Evolutionary conservation across 257 asterid genomes (phyloP).

Genomic region (Ophiorrhiza pumila): DNA sequence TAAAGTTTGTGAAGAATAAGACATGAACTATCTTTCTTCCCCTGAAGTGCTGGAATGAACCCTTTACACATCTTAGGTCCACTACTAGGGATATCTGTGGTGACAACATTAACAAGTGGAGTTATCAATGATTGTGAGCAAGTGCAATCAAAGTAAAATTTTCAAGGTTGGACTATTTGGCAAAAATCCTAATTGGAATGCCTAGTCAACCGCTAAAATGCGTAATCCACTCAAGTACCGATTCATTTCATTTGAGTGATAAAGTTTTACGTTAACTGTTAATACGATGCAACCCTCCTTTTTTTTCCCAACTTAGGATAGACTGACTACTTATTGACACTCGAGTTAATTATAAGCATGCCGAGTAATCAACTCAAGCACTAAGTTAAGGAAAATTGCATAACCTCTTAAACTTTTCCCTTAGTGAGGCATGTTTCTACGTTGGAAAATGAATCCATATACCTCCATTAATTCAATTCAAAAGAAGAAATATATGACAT

Average conservation of each 20-base stretch:
- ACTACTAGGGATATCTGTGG: background rate
- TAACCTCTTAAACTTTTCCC: background rate
- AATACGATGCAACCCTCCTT: too few species aligned
- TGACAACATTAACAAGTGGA: background rate
- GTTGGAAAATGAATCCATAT: background rate
- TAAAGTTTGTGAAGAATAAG: background rate
- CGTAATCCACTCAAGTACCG: background rate
- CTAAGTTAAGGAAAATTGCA: background rate
- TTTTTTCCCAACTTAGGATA: too few species aligned
- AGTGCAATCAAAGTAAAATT: background rate
- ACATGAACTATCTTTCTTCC: slow-evolving; percentile 6
- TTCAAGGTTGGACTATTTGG: background rate
- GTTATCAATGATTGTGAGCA: background rate
- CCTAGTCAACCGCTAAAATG: background rate
- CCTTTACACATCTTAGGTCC: slow-evolving; percentile 7
- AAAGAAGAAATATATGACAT: background rate
- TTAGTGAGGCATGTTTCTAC: background rate
- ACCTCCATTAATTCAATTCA: background rate
- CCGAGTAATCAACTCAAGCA: background rate
- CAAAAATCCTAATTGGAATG: background rate
- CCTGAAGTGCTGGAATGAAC: background rate
- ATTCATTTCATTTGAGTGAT: too few species aligned
- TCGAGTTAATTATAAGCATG: too few species aligned
- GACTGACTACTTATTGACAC: too few species aligned
- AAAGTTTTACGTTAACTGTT: too few species aligned